Evolutionary conservation across 352 stramenopile genomes (phyloP).

Genomic region (Pythium vanterpoolii): DNA sequence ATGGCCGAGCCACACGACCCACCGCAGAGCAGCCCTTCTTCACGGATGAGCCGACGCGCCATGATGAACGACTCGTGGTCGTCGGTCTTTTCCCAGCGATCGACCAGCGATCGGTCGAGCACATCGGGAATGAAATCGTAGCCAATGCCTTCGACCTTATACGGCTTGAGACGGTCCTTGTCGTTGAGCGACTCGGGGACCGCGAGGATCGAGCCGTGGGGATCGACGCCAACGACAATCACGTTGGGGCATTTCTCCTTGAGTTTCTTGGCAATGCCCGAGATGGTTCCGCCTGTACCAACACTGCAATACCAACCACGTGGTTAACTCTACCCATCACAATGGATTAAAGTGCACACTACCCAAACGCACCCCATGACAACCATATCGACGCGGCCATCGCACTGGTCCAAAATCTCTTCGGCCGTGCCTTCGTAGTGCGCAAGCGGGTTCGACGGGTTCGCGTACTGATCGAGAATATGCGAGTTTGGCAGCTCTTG

Average conservation of each 20-base stretch:
- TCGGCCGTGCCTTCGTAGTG: conserved; percentile 96
- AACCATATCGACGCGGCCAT: conserved; percentile 93
- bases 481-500: conserved; percentile 94
- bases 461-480: conserved; percentile 97
- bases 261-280: conserved; percentile 90
- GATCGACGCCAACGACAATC: conserved; percentile 87
- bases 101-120: conserved; percentile 90
- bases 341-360: neutral
- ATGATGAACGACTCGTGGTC: conserved; percentile 94
- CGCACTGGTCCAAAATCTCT: conserved; percentile 92
- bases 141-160: conserved; percentile 96
- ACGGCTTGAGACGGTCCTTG: conserved; percentile 84
- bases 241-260: conserved; percentile 90
- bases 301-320: conserved; percentile 42
- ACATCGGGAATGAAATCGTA: conserved; percentile 98
- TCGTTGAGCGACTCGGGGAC: conserved; percentile 93
- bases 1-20: conserved; percentile 92
- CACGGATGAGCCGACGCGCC: conserved; percentile 91
- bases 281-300: conserved; percentile 95
- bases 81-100: conserved; percentile 94
- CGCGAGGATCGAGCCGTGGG: conserved; percentile 92
- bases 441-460: conserved; percentile 94
- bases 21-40: conserved; percentile 95
- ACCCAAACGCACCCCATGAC: conserved; percentile 60
- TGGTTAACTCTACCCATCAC: neutral